Evolutionary conservation across 805 yeast genomes (phyloP), one percentile per base, ranked within the genome.

Genomic region (Lipomyces oligophaga): DNA sequence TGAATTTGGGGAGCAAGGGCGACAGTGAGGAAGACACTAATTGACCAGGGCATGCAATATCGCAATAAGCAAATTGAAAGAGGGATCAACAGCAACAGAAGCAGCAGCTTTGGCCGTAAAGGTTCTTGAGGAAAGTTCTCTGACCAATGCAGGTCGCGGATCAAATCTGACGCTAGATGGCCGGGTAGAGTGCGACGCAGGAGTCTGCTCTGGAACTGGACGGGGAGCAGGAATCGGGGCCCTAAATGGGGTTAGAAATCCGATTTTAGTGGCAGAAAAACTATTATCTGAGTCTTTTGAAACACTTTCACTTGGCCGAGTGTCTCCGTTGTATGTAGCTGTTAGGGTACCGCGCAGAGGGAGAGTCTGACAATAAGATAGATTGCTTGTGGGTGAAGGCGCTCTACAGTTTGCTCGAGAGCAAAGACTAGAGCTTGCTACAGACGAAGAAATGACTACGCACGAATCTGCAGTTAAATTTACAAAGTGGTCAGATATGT

Each of bases 81-180:
- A n/a, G 11, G 47, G 35, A 11, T 30, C 67, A 65, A 39, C 48
- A 5, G 43, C 60, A 4, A 42, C 39, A n/a, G 44, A 45, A n/a
- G 63, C 57, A 0, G 61, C 60, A 20, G 49, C 55, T 5, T 45
- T 27, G 2, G 60, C 60, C 6, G 63, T 67, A n/a, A 25, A 54
- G 6, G 8, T 59, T 15, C 58, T 70, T 8, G 75, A 70, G 41
- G 61, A 64, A 37, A 57, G 63, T 2, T 58, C 57, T 18, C 38
- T 63, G 30, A 68, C 71, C 4, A 70, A 70, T 49, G 67, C 72
- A 2, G 75, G 74, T 2, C 36, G 41, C 5, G 72, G 72, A n/a
- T 66, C 72, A 11, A 67, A 69, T 34, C 53, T 67, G 33, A 67
- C 62, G 21, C 42, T 42, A 8, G 41, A 40, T 13, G 71, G 71